Evolutionary conservation across 441 rosid species (phyloP).

Genomic region (Adansonia rubrostipa): DNA sequence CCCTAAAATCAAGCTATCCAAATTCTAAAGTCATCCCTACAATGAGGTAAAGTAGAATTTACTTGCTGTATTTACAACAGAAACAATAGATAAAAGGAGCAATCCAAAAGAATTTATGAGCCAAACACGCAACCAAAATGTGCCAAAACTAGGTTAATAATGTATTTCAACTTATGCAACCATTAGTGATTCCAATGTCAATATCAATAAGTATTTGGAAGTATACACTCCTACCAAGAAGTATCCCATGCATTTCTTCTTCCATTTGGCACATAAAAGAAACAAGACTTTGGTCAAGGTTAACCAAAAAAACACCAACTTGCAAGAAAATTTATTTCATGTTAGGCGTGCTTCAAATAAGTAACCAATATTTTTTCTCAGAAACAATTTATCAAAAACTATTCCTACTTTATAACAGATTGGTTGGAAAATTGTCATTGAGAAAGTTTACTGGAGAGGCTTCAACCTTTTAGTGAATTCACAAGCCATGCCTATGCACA

Average conservation of each 20-base stretch:
- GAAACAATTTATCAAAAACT: background rate
- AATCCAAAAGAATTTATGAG: constrained; percentile 10
- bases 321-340: background rate
- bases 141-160: background rate
- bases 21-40: background rate
- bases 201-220: background rate
- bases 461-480: background rate
- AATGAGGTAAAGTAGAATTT: background rate
- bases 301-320: background rate
- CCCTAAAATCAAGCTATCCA: background rate
- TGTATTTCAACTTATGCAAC: background rate
- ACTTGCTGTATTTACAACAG: background rate
- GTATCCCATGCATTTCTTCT: background rate
- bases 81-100: background rate
- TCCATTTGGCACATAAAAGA: background rate
- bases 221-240: background rate
- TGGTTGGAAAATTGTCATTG: background rate
- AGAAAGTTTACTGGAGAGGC: background rate
- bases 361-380: background rate
- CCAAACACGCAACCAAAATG: background rate
- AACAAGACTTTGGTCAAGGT: background rate
- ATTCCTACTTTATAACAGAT: background rate
- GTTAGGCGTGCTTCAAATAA: background rate
- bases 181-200: background rate
- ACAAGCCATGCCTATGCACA: background rate